Conservation (phyloP, 305 asterid species). For the Salvia sclarea region DNA sequence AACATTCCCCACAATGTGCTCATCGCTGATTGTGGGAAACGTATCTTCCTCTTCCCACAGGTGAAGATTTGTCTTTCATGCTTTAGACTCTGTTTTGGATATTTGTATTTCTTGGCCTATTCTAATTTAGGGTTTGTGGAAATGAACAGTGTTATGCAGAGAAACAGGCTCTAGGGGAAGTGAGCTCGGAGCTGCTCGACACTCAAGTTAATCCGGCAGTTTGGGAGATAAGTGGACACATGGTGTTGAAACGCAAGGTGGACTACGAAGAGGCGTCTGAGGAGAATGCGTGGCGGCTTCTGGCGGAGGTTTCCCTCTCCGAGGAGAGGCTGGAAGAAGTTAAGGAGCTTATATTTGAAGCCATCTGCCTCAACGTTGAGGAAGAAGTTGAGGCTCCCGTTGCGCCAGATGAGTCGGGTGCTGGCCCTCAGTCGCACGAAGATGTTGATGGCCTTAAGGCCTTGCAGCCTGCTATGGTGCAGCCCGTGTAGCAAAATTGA, state of each 20-base stretch:
- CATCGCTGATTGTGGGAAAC: conserved; percentile 72
- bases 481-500: conserved; percentile 41
- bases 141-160: conserved; percentile 80
- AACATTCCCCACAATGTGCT: conserved; percentile 83
- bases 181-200: conserved; percentile 75
- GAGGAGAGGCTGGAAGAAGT: conserved; percentile 83
- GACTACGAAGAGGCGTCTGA: conserved; percentile 87
- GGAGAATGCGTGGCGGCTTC: conserved; percentile 83
- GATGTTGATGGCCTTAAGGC: conserved; percentile 57
- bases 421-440: conserved; percentile 41
- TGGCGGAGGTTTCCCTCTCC: conserved; percentile 91
- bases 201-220: conserved; percentile 98
- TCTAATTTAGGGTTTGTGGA: conserved; percentile 23
- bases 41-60: conserved; percentile 89
- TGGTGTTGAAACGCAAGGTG: conserved; percentile 84
- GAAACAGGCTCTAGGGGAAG: conserved; percentile 96
- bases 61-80: conserved; percentile 32
- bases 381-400: conserved; percentile 30
- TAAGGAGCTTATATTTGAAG: conserved; percentile 69
- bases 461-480: conserved; percentile 57
- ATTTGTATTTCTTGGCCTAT: background rate
- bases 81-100: background rate
- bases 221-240: conserved; percentile 98
- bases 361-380: conserved; percentile 45
- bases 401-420: conserved; percentile 41